Conservation (phyloP, 306 rosid genomes). For the Lathyrus aphaca region DNA sequence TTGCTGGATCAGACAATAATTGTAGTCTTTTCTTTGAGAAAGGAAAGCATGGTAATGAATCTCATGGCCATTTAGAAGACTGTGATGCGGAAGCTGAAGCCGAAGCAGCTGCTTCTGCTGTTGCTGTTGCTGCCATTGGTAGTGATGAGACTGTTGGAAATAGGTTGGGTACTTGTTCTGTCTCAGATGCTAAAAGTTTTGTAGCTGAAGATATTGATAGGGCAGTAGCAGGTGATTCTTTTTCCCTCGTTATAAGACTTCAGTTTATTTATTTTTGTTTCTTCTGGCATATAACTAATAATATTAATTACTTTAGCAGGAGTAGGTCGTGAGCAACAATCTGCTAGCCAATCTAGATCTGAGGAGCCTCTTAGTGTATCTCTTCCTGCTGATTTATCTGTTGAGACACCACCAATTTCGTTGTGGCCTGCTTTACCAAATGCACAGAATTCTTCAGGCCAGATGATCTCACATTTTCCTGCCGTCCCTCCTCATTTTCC, state of each 20-base stretch:
- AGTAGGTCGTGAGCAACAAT: slow-evolving; percentile 64
- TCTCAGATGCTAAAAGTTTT: slow-evolving; percentile 61
- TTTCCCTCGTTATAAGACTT: not conserved
- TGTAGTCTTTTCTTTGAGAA: slow-evolving; percentile 74
- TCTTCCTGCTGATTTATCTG: slow-evolving; percentile 92
- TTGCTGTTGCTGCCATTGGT: slow-evolving; percentile 95
- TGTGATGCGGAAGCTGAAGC: slow-evolving; percentile 83
- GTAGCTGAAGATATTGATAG: slow-evolving; percentile 62
- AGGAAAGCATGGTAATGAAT: slow-evolving; percentile 61
- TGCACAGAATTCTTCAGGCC: slow-evolving; percentile 76
- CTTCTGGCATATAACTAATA: slow-evolving; percentile 8
- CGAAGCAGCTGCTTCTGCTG: slow-evolving; percentile 98
- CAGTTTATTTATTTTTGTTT: not conserved
- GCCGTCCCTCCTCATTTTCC: slow-evolving; percentile 82
- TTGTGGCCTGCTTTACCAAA: slow-evolving; percentile 79
- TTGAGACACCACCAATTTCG: slow-evolving; percentile 86
- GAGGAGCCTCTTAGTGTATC: slow-evolving; percentile 83
- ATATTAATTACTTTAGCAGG: slow-evolving; percentile 49
- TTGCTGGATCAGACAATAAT: slow-evolving; percentile 66
- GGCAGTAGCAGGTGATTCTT: slow-evolving; percentile 57
- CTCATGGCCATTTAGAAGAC: slow-evolving; percentile 70
- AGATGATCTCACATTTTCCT: slow-evolving; percentile 84
- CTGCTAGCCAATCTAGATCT: slow-evolving; percentile 65
- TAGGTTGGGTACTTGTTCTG: slow-evolving; percentile 64
- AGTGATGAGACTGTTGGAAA: slow-evolving; percentile 78